Percentiles rank a stretch among this genome's conserved stretches.
These are phyloP conservation scores for Phytopythium kandeliae DNA, from an alignment of 352 stramenopile genomes.

Conservation along the genomic window DNA sequence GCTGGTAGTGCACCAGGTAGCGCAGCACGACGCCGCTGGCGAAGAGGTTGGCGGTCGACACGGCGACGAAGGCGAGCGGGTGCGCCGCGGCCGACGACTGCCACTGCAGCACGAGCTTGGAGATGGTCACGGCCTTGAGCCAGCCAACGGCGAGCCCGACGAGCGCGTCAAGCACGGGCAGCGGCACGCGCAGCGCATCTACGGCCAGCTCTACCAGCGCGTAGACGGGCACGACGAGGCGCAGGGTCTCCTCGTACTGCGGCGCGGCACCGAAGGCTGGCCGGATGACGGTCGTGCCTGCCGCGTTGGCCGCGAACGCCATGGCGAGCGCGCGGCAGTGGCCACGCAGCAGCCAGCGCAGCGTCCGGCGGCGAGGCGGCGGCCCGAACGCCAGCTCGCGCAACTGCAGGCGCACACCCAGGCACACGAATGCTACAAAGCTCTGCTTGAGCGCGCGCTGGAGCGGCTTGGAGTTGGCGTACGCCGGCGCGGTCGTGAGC, in stretches of 20 bases:
- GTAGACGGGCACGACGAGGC: slow-evolving; percentile 58
- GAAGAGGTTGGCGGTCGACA: slow-evolving; percentile 68
- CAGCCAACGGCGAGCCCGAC: slow-evolving; percentile 59
- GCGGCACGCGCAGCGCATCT: slow-evolving; percentile 31
- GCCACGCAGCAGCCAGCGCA: slow-evolving; percentile 19
- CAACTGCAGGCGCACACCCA: slow-evolving; percentile 42
- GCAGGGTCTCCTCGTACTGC: slow-evolving; percentile 51
- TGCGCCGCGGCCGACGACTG: slow-evolving; percentile 35
- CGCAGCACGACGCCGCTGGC: slow-evolving; percentile 53
- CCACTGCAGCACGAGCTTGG: slow-evolving; percentile 63
- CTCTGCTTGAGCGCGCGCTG: slow-evolving; percentile 40
- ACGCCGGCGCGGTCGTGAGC: slow-evolving; percentile 44
- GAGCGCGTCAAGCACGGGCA: slow-evolving; percentile 37
- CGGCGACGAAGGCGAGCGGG: slow-evolving; percentile 46
- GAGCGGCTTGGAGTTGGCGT: slow-evolving; percentile 37
- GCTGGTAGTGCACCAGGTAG: slow-evolving; percentile 46
- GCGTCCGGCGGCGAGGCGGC: slow-evolving; percentile 21
- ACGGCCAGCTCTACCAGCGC: slow-evolving; percentile 33
- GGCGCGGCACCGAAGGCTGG: slow-evolving; percentile 46
- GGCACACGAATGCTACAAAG: slow-evolving; percentile 60
- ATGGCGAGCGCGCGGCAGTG: slow-evolving; percentile 45
- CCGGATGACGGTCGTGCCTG: slow-evolving; percentile 58
- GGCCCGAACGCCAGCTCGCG: slow-evolving; percentile 31
- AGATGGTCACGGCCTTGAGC: slow-evolving; percentile 68
- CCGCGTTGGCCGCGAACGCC: slow-evolving; percentile 52